Conservation (phyloP, 768 basidiomycete species). For the Cystofilobasidium macerans region DNA sequence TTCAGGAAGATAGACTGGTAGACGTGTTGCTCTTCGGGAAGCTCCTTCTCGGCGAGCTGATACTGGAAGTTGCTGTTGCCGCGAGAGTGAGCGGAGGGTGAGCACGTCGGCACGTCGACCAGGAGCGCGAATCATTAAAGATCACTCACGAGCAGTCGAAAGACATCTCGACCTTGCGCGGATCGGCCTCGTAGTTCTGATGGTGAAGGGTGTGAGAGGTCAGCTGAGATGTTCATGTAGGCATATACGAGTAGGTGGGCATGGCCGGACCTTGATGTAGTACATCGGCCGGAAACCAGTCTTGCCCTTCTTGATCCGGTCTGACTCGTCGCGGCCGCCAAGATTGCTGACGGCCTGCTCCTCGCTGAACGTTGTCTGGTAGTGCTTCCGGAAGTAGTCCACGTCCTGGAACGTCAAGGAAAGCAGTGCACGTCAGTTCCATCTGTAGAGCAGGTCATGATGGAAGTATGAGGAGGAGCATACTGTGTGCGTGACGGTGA, state of each 20-base stretch:
- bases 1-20: conserved; percentile 43
- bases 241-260: no score
- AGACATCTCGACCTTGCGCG: conserved; percentile 40
- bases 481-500: conserved; percentile 44
- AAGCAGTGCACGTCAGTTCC: neutral
- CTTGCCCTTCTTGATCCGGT: conserved; percentile 33
- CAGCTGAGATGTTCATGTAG: no score
- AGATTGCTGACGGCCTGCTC: conserved; percentile 33
- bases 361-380: conserved; percentile 37
- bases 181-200: conserved; percentile 38
- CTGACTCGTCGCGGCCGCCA: conserved; percentile 38
- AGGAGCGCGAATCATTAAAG: neutral
- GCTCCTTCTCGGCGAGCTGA: conserved; percentile 33
- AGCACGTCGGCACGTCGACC: neutral
- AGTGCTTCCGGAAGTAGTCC: conserved; percentile 40
- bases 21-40: conserved; percentile 39
- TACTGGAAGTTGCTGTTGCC: conserved; percentile 33
- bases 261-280: no score
- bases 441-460: neutral
- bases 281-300: conserved; percentile 36
- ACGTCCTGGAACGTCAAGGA: conserved; percentile 30
- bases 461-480: neutral
- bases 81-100: neutral
- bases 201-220: no score
- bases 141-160: conserved; percentile 28